Percentiles rank a stretch among this genome's conserved stretches.
Conservation (phyloP, 106 monocot genomes). For the Dioscorea dumetorum region DNA sequence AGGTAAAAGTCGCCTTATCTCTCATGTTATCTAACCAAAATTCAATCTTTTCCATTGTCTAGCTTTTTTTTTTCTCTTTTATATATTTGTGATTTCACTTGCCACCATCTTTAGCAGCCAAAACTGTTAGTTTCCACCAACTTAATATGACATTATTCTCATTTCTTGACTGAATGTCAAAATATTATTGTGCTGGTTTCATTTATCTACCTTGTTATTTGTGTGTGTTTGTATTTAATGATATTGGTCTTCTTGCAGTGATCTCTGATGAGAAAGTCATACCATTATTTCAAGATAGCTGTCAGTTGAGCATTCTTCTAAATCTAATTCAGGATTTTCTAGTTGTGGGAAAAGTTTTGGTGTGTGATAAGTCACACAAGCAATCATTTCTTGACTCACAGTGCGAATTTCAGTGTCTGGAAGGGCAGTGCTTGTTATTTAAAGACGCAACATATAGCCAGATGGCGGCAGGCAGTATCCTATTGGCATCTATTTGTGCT, state of each 20-base stretch:
- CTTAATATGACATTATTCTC: not conserved
- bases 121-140: not conserved
- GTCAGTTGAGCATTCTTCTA: slow-evolving; percentile 27
- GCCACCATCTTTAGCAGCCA: not conserved
- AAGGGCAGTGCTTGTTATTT: slow-evolving; percentile 12
- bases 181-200: not conserved
- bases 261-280: slow-evolving; percentile 22
- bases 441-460: slow-evolving; percentile 34
- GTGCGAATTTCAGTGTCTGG: not conserved
- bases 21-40: too few relatives aligned
- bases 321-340: slow-evolving; percentile 60
- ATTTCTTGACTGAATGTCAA: not conserved
- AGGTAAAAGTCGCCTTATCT: too few relatives aligned
- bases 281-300: slow-evolving; percentile 18
- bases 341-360: slow-evolving; percentile 31
- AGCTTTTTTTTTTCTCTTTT: too few relatives aligned
- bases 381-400: not conserved
- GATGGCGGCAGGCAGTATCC: slow-evolving; percentile 45
- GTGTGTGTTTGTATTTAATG: not conserved
- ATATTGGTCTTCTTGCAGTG: slow-evolving; percentile 21
- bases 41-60: not conserved
- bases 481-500: slow-evolving; percentile 61
- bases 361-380: slow-evolving; percentile 10
- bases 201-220: not conserved
- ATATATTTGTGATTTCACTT: too few relatives aligned